Percentiles rank a stretch among this genome's conserved stretches.
Conservation (phyloP, 2,329 filamentous ascomycete species). For the Claviceps sp. region DNA sequence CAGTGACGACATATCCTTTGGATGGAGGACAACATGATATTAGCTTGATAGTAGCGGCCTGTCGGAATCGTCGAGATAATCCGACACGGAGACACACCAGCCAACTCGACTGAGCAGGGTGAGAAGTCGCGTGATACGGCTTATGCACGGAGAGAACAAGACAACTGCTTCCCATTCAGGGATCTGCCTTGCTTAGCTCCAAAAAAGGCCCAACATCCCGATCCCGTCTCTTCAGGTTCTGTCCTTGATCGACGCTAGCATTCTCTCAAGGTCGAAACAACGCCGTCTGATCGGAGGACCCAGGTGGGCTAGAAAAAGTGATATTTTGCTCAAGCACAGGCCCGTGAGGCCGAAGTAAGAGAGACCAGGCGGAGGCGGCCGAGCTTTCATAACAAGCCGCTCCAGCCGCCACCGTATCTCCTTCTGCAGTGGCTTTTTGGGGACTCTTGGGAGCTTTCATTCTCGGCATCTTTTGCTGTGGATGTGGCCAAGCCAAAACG, state of each 20-base stretch:
- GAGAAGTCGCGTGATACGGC: conserved; percentile 7
- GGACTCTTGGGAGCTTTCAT: neutral
- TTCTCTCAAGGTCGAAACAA: conserved; percentile 1
- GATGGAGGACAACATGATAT: neutral
- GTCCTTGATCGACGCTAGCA: conserved; percentile 2
- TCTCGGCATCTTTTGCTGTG: neutral
- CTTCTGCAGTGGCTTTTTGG: conserved; percentile 1
- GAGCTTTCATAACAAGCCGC: conserved; percentile 2
- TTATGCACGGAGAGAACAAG: conserved; percentile 8
- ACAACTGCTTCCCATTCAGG: conserved; percentile 9
- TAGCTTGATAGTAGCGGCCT: neutral
- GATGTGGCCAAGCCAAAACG: neutral
- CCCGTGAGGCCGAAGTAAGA: neutral
- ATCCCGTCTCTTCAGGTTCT: conserved; percentile 3
- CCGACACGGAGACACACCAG: neutral
- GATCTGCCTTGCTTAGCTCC: conserved; percentile 5
- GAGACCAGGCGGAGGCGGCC: conserved; percentile 1
- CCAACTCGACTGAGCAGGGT: conserved; percentile 2
- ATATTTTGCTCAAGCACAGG: conserved; percentile 4
- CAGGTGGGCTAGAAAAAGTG: conserved; percentile 5
- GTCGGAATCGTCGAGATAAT: neutral
- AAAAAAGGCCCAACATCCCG: neutral
- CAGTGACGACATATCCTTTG: neutral
- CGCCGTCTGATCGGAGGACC: conserved; percentile 4
- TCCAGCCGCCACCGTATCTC: neutral